phyloP scores from a whole-genome alignment of 352 stramenopile genomes.

The Pythium plurisporium region DNA sequence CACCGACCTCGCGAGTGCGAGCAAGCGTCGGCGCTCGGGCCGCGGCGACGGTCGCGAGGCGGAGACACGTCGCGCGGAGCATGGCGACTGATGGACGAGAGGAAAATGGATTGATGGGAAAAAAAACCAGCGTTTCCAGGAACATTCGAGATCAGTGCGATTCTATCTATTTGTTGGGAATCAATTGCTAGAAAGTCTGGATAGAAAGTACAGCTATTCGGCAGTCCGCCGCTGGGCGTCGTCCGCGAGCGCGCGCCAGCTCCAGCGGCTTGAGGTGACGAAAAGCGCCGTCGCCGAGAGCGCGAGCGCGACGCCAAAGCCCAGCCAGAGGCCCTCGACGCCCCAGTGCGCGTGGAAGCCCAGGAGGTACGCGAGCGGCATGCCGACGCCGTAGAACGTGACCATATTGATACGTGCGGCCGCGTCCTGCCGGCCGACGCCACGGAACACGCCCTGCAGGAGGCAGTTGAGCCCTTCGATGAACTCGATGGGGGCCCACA shows the following conservation, averaged over 20 bases:
- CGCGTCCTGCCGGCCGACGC: constrained; percentile 56
- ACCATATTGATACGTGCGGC: constrained; percentile 57
- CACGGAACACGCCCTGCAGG: constrained; percentile 69
- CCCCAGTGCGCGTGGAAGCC: constrained; percentile 38
- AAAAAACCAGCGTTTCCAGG: too few relatives aligned
- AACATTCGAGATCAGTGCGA: too few relatives aligned
- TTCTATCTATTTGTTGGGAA: background rate
- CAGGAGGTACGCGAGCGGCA: constrained; percentile 58
- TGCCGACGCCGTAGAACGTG: constrained; percentile 70
- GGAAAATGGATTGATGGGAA: background rate
- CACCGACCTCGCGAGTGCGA: background rate
- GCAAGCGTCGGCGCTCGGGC: background rate
- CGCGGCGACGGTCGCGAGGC: background rate
- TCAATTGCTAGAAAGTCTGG: too few relatives aligned
- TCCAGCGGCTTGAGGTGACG: constrained; percentile 27
- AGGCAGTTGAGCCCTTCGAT: constrained; percentile 68
- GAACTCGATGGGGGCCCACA: constrained; percentile 58
- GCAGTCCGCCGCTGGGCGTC: constrained; percentile 29
- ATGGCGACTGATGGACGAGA: background rate
- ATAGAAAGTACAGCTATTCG: too few relatives aligned
- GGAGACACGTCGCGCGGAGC: constrained; percentile 1
- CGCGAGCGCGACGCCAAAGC: constrained; percentile 55
- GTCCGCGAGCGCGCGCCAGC: constrained; percentile 32
- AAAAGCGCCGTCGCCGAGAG: constrained; percentile 26
- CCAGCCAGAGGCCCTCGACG: constrained; percentile 75